Evolutionary conservation across 331 rosid genomes (phyloP), one percentile per base, ranked within the genome.

Genomic region (Rhamnella rubrinervis): DNA sequence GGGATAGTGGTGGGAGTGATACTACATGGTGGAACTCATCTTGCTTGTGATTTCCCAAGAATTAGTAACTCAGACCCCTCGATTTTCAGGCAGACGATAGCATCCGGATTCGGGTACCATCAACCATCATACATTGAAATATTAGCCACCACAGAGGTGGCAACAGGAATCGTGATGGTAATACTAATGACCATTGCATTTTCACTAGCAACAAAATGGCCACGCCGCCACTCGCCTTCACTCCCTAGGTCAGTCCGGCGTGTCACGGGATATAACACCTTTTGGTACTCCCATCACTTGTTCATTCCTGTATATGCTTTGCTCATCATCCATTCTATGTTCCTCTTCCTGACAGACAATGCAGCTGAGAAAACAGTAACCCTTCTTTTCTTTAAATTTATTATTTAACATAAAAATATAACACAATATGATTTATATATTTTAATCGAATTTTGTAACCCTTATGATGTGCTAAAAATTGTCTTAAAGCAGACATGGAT

Each of bases 271-370:
- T 89, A 87, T 58, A 86, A 92, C 75, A 75, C 96, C 62, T 92
- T 92, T 76, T 92, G 98, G 95, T 89, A 89, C 72, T 92, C 96
- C 0, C 98, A 92, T 81, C 98, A 92, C 63, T 78, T 89, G 93
- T 89, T 92, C 88, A 78, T 89, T 65, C 64, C 82, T 75, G 98
- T 92, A 9, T 92, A 92, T 63, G 91, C 81, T 16, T 81, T 92
- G 84, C 98, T 92, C 67, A 74, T 89, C 21, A 23, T 92, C 40
- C 98, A 92, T 89, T 89, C 98, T 51, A 66, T 92, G 77, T 89
- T 87, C 89, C 82, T 92, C 82, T 92, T 92, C 86, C 89, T 89
- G 8, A 86, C 98, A 15, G 55, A 86, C 77, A 78, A 83, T 6
- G 66, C 70, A 73, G 65, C 67, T 12, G 96, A 92, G 62, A 92